These are phyloP conservation scores for Penicillium bialowiezense DNA, from an alignment of 495 filamentous ascomycete species.

Conservation along the genomic window DNA sequence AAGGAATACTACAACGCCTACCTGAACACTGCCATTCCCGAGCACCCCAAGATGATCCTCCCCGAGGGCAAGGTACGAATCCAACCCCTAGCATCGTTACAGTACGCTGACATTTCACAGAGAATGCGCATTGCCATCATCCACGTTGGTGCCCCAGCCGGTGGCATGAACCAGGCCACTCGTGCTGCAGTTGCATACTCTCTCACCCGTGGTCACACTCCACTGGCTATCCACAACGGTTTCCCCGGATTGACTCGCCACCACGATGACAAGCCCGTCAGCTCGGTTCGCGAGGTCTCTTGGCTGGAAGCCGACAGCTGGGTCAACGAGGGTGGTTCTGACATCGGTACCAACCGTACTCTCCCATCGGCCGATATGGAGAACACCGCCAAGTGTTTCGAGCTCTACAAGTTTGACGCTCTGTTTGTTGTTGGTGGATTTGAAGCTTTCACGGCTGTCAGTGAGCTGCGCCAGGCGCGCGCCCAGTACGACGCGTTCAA, in stretches of 20 bases:
- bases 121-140: slow-evolving; percentile 92
- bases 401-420: slow-evolving; percentile 83
- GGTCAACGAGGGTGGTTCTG: slow-evolving; percentile 94
- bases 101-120: slow-evolving; percentile 39
- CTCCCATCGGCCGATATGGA: slow-evolving; percentile 81
- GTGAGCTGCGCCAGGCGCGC: slow-evolving; percentile 77
- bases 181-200: slow-evolving; percentile 96
- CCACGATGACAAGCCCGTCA: slow-evolving; percentile 74
- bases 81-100: not conserved
- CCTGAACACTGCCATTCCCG: slow-evolving; percentile 76
- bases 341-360: slow-evolving; percentile 96
- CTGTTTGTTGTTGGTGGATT: slow-evolving; percentile 94
- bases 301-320: slow-evolving; percentile 96
- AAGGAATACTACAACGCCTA: slow-evolving; percentile 88
- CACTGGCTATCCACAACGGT: slow-evolving; percentile 91
- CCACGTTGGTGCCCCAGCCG: slow-evolving; percentile 97
- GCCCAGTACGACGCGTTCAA: slow-evolving; percentile 77
- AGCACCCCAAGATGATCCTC: slow-evolving; percentile 60
- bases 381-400: slow-evolving; percentile 79
- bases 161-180: slow-evolving; percentile 97
- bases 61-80: slow-evolving; percentile 67
- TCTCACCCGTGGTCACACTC: slow-evolving; percentile 85
- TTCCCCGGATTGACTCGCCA: slow-evolving; percentile 94
- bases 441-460: slow-evolving; percentile 91
- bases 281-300: slow-evolving; percentile 76